A percentile compares a stretch with the other conserved stretches of the same genome.
phyloP scores from a whole-genome alignment of 495 filamentous ascomycete species.

The Venustampulla echinocandica region DNA sequence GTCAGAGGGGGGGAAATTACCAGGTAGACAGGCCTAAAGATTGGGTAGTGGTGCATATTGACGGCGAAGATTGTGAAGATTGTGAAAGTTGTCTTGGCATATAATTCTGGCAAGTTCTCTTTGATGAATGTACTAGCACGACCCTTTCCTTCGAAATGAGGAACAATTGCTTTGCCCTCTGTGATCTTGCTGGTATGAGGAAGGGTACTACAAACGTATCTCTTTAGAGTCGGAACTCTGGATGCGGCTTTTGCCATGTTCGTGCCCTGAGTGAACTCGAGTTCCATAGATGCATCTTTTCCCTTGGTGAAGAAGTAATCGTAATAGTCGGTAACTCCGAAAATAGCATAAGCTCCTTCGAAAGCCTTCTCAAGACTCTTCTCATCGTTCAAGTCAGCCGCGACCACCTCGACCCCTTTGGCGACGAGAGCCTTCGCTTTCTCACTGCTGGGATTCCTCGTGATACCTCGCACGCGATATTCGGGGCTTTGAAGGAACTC shows the following conservation, averaged over 20 bases:
- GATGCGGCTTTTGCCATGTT: conserved; percentile 27
- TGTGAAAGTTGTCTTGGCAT: conserved; percentile 26
- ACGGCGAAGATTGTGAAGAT: conserved; percentile 8
- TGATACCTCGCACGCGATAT: conserved; percentile 37
- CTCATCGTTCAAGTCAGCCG: conserved; percentile 35
- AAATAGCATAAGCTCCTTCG: conserved; percentile 27
- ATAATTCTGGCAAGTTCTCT: conserved; percentile 19
- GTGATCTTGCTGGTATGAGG: conserved; percentile 14
- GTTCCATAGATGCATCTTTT: conserved; percentile 13
- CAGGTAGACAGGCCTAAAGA: conserved; percentile 5
- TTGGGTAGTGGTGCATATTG: conserved; percentile 1
- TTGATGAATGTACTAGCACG: conserved; percentile 23
- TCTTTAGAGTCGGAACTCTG: conserved; percentile 15
- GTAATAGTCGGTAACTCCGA: conserved; percentile 17
- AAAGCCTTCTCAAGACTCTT: conserved; percentile 22
- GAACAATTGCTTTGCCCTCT: conserved; percentile 17
- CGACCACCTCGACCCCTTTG: conserved; percentile 40
- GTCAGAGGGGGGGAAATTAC: not conserved
- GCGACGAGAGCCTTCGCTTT: conserved; percentile 28
- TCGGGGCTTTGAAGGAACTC: conserved; percentile 27
- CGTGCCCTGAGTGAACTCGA: conserved; percentile 19
- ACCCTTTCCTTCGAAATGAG: conserved; percentile 28
- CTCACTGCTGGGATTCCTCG: conserved; percentile 31
- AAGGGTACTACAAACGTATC: conserved; percentile 28
- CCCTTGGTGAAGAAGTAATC: conserved; percentile 16